Evolutionary conservation across 768 basidiomycete species (phyloP).

Genomic region (Boletus sp.): DNA sequence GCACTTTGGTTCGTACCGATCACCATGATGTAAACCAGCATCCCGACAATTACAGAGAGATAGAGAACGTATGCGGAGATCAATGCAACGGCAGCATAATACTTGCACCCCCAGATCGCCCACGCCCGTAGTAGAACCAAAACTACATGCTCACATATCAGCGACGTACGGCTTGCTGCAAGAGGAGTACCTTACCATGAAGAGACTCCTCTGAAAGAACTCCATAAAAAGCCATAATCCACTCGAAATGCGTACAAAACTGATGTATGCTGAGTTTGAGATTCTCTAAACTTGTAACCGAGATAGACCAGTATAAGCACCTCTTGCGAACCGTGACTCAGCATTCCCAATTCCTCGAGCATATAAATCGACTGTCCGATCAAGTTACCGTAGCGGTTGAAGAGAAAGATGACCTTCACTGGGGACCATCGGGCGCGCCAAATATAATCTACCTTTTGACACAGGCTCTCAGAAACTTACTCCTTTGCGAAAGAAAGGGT

Average conservation of each 20-base stretch:
- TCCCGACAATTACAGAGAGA: not conserved
- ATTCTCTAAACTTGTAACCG: not conserved
- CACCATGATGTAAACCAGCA: not conserved
- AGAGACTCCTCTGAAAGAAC: not conserved
- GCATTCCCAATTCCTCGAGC: slow-evolving; percentile 15
- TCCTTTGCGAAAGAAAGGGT: no score
- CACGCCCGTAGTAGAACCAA: slow-evolving; percentile 18
- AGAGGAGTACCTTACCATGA: not conserved
- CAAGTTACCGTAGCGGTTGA: slow-evolving; percentile 20
- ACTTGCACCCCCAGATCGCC: slow-evolving; percentile 16
- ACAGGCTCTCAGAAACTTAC: not conserved
- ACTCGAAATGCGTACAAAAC: slow-evolving; percentile 15
- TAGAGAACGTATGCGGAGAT: slow-evolving; percentile 13
- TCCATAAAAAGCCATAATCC: not conserved
- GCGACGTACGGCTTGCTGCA: not conserved
- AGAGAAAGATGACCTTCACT: slow-evolving; percentile 14
- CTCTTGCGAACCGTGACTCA: slow-evolving; percentile 9
- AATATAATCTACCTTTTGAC: slow-evolving; percentile 4
- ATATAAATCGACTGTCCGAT: slow-evolving; percentile 5
- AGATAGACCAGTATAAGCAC: not conserved
- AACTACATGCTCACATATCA: not conserved
- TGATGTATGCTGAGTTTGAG: not conserved
- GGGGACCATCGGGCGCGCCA: slow-evolving; percentile 10
- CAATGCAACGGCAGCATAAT: not conserved
- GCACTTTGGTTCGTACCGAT: not conserved